A percentile compares a stretch with the other conserved stretches of the same genome.
Conservation (phyloP, 208 protist genomes). For the Crithidia bombi region DNA sequence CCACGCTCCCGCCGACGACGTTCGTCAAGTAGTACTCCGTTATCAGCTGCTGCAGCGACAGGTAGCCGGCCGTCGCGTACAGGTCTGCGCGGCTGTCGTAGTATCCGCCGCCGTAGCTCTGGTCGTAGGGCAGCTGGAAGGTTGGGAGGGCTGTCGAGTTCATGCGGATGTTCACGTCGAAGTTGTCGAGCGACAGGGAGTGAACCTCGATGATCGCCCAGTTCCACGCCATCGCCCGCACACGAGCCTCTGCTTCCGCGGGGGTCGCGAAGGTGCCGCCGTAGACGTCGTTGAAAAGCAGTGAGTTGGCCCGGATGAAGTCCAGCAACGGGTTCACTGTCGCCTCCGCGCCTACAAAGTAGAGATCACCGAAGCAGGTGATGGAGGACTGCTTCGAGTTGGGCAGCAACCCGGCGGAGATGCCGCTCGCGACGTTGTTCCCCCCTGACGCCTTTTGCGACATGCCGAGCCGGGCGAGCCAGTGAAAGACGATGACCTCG, state of each 20-base stretch:
- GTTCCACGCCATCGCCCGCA: conserved; percentile 28
- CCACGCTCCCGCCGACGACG: conserved; percentile 21
- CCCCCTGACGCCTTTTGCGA: conserved; percentile 13
- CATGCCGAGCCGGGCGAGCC: conserved; percentile 43
- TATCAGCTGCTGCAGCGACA: conserved; percentile 47
- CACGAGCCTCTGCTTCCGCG: conserved; percentile 19
- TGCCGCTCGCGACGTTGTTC: conserved; percentile 15
- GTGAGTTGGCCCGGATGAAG: conserved; percentile 33
- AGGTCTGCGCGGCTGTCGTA: conserved; percentile 30
- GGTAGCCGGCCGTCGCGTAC: conserved; percentile 31
- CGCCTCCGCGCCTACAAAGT: conserved; percentile 38
- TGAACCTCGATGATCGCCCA: conserved; percentile 57
- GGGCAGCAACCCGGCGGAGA: conserved; percentile 34
- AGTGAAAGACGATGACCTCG: conserved; percentile 53
- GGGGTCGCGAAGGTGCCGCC: conserved; percentile 33
- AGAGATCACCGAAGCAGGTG: conserved; percentile 43
- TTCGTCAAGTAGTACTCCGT: conserved; percentile 37
- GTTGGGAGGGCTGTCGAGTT: conserved; percentile 54
- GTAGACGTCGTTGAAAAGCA: conserved; percentile 54
- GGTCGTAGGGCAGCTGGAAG: conserved; percentile 37
- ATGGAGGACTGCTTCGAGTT: conserved; percentile 50
- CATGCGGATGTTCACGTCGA: conserved; percentile 54
- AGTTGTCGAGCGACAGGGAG: conserved; percentile 32
- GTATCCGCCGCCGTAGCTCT: conserved; percentile 24
- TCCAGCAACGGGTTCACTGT: conserved; percentile 33